phyloP scores from a whole-genome alignment of 805 yeast genomes.

The Ogataea trehaloabstinens region DNA sequence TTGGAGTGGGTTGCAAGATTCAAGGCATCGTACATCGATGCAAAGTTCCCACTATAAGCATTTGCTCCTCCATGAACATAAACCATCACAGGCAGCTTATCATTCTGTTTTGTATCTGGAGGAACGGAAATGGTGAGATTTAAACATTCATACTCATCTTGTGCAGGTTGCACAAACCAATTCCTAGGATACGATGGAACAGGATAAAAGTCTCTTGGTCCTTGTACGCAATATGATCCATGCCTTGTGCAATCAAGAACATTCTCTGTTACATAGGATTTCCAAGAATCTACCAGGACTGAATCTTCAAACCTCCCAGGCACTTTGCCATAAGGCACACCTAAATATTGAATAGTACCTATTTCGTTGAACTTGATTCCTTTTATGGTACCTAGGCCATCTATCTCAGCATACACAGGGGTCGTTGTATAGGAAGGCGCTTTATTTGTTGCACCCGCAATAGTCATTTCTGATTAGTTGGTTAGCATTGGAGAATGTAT shows the following conservation, averaged over 20 bases:
- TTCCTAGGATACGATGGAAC: constrained; percentile 4
- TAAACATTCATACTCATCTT: constrained; percentile 3
- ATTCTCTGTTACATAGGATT: constrained; percentile 1
- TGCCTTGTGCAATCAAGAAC: constrained; percentile 2
- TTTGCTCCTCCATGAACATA: constrained; percentile 16
- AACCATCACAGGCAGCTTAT: constrained; percentile 12
- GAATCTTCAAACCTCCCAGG: constrained; percentile 5
- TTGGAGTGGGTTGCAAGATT: constrained; percentile 5
- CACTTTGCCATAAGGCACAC: constrained; percentile 3
- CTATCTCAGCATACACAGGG: background rate
- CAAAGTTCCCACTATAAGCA: constrained; percentile 4
- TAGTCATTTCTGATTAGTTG: background rate
- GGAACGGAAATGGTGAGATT: constrained; percentile 6
- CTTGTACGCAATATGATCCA: constrained; percentile 1
- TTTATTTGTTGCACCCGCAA: background rate
- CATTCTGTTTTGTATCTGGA: constrained; percentile 1
- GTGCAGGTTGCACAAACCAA: constrained; percentile 1
- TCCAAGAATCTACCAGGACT: constrained; percentile 2
- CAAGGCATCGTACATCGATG: constrained; percentile 4
- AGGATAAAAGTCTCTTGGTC: constrained; percentile 4
- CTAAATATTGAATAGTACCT: constrained; percentile 3
- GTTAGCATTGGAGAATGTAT: no score
- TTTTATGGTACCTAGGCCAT: constrained; percentile 1
- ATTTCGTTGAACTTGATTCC: constrained; percentile 2
- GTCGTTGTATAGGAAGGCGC: background rate